Evolutionary conservation across 2,329 filamentous ascomycete genomes (phyloP), one percentile per base, ranked within the genome.

Genomic region (Ophiobolus disseminans): DNA sequence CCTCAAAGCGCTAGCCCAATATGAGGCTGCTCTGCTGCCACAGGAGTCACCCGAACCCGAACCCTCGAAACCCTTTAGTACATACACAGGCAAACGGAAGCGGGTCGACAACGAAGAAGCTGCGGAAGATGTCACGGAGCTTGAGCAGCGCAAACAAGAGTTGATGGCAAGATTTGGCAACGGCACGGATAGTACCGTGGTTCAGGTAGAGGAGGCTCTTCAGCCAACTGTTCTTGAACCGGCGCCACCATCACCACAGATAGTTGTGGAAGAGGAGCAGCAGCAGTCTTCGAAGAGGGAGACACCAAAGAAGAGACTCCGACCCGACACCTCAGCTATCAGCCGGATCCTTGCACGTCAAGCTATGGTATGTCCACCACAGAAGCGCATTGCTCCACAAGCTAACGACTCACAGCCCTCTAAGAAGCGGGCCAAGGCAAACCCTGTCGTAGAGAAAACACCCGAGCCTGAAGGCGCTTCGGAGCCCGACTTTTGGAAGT

Each of bases 401-500:
- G 21, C 26, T 45, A 22, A 45, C 14, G 10, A 2, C 8, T 17
- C 11, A 23, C 21, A 45, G 43, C 57, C 54, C 21, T 26, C 58
- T 20, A 41, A 39, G 42, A 66, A 64, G 38, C 17, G 48, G 3
- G 23, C 39, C 32, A 63, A 59, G 32, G 36, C 47, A 0, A 62
- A 65, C 36, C 22, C 38, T n/a, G 52, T 23, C 7, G 25, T 58
- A 19, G 62, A 67, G 17, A 37, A 54, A 26, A 38, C 52, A 8
- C 55, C 61, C 11, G 65, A 67, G 28, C 59, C 58, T 8, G 65
- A 65, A 32, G 58, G 56, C 7, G 59, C 59, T 26, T 57, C 82
- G 35, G 79, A 84, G 35, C 74, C 81, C 0, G 80, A 88, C 22
- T 80, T 83, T 17, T 97, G 92, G 92, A 84, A 84, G 58, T 76